Evolutionary conservation across 2,329 filamentous ascomycete species (phyloP), one percentile per base, ranked within the genome.

Genomic region (Corynespora cassiicola): DNA sequence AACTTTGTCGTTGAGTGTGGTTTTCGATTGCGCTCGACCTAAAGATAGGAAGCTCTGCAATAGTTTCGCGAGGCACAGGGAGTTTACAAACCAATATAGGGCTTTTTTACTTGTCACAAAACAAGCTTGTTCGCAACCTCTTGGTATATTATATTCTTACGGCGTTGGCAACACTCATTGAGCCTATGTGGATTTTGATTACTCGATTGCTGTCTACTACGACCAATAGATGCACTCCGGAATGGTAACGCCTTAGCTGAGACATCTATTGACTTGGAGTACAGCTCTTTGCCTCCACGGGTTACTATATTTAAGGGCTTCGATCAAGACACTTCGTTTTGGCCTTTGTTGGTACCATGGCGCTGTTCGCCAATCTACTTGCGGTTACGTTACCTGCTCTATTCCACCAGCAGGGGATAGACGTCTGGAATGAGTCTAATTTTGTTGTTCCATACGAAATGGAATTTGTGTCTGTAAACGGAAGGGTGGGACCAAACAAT

Each of bases 241-340:
- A 42, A 50, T 5, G 73, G 77, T 0, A 63, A 69, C 6, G 66
- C 72, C 0, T 31, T 41, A 1, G 45, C 69, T 0, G 38, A 38
- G 2, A 44, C 47, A 2, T 67, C 70, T 0, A 57, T 66, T 0
- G 72, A 77, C 0, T 42, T 79, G 0, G 55, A 77, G 3, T 85
- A 84, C 36, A 76, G 71, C 0, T 78, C 80, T 0, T 42, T 83
- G 0, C 81, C 82, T 0, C 80, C 81, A 0, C 79, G 81, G 16
- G 57, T 85, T 0, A 65, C 71, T 0, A 5, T 80, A 0, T 72
- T 70, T 49, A 68, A 74, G 23, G 81, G 0, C 1, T 78, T 0
- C 63, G 56, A 2, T 65, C 73, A 0, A 39, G 58, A 0, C 80
- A 85, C 30, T 62, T 76, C 1, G 21, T 78, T 0, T 63, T 85